Conservation (phyloP, 352 stramenopile species). For the Phytophthora cactorum region DNA sequence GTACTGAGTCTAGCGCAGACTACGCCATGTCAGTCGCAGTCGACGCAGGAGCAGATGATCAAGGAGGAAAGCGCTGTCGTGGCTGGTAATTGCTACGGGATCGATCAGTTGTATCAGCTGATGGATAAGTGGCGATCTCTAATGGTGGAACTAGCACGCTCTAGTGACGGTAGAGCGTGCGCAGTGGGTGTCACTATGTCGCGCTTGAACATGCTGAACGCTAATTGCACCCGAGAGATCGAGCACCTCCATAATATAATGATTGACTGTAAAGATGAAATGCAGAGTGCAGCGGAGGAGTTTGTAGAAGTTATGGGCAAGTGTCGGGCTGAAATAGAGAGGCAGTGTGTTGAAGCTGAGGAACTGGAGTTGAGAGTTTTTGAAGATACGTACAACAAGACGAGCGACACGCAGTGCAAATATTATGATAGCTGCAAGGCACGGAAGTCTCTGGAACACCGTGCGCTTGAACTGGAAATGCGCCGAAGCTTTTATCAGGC, state of each 20-base stretch:
- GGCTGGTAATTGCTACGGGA: background rate
- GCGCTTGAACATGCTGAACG: slow-evolving; percentile 10
- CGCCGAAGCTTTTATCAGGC: slow-evolving; percentile 18
- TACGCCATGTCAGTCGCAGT: background rate
- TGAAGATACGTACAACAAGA: slow-evolving; percentile 17
- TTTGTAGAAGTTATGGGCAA: slow-evolving; percentile 7
- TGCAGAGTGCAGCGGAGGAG: slow-evolving; percentile 6
- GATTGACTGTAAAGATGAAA: background rate
- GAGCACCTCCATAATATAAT: background rate
- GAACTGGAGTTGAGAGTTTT: slow-evolving; percentile 8
- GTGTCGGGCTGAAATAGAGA: slow-evolving; percentile 3
- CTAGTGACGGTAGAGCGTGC: background rate
- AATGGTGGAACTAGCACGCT: slow-evolving; percentile 3
- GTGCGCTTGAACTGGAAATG: slow-evolving; percentile 5
- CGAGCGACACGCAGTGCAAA: background rate
- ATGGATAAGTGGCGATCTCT: slow-evolving; percentile 26
- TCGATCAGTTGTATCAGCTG: slow-evolving; percentile 1
- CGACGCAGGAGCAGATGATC: background rate
- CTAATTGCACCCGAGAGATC: slow-evolving; percentile 4
- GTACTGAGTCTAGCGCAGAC: slow-evolving; percentile 33
- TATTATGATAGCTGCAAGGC: slow-evolving; percentile 2
- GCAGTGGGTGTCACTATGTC: slow-evolving; percentile 15
- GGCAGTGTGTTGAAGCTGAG: background rate
- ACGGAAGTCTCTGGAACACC: slow-evolving; percentile 6
- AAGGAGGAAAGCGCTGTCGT: slow-evolving; percentile 7